Base-by-base conservation (phyloP, 2,329 filamentous ascomycete species). In the Diaporthe destruens region DNA sequence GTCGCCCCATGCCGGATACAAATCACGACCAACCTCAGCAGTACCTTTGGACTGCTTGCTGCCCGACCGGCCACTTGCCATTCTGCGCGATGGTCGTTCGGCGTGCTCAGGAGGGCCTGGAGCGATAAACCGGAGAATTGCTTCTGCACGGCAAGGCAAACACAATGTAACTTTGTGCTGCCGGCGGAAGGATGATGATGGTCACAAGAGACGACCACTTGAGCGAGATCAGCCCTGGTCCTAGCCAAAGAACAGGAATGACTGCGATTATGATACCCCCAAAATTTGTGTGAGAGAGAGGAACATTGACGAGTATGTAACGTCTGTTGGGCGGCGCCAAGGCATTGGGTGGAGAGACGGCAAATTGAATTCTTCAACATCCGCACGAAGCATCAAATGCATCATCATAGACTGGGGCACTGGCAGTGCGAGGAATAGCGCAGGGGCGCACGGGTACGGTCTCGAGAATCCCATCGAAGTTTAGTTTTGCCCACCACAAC, bases 391-490 rank as follows among this genome's bases (percentile, higher is more conserved):
- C 61, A 65, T 32, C 61, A 36, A 63, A 51, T 66, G 61, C 61
- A 66, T 66, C 61, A 66, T 66, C 61, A 66, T 66, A 66, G 61
- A 66, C 61, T 53, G 61, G 61, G 61, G 29, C 32, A 66, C 16
- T 53, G 47, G 44, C 23, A 39, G 16, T 39, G 44, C 61, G 47
- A 53, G 61, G 47, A 9, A 53, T 8, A 12, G 47, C 44, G 47
- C 61, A 53, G 47, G 32, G 39, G 44, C 47, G 47, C 61, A n/a
- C n/a, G 51, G 14, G 47, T 23, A 39, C 47, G 42, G 61, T 53
- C 47, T 32, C 39, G 47, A 39, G 47, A 53, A 32, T 25, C 47
- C 51, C 32, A 23, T 53, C 47, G 14, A 25, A 29, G 6, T 34
- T 53, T 66, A 34, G 42, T 23, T 36, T 51, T 20, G 8, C 6